Percentiles rank a stretch among this genome's conserved stretches.
These are phyloP conservation scores for Butyriboletus loyo DNA, from an alignment of 768 basidiomycete species.

Conservation along the genomic window DNA sequence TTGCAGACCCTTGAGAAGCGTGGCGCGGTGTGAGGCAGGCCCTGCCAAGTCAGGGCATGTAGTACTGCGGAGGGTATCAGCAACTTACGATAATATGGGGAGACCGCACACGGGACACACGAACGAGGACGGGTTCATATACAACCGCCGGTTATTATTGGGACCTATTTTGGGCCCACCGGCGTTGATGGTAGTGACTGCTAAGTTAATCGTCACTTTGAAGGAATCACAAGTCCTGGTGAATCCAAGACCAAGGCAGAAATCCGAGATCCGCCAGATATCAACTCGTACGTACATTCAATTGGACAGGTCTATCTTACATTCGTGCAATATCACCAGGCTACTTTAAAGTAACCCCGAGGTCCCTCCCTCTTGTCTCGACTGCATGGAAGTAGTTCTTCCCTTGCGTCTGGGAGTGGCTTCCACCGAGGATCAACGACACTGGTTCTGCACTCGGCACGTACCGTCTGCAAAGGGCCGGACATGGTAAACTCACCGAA, in stretches of 20 bases:
- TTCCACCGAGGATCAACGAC: slow-evolving; percentile 53
- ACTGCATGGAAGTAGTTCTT: slow-evolving; percentile 42
- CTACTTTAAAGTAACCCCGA: too few relatives aligned
- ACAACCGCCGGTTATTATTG: not conserved
- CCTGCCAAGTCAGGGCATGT: not conserved
- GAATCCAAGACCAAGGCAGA: not conserved
- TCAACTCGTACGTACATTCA: too few relatives aligned
- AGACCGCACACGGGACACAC: not conserved
- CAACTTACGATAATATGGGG: not conserved
- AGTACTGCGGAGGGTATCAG: not conserved
- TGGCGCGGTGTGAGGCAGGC: not conserved
- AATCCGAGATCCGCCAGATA: not conserved
- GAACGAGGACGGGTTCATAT: not conserved
- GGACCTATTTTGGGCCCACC: not conserved
- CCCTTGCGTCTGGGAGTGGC: slow-evolving; percentile 54
- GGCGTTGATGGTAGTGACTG: too few relatives aligned
- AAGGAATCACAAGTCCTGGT: not conserved
- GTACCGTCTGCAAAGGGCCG: slow-evolving; percentile 49
- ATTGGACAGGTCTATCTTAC: too few relatives aligned
- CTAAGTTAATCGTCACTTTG: too few relatives aligned
- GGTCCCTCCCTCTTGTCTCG: too few relatives aligned
- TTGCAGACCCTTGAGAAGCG: not conserved
- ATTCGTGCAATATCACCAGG: too few relatives aligned
- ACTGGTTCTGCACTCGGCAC: slow-evolving; percentile 39
- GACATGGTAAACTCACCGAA: slow-evolving; percentile 44